Evolutionary conservation across 1,284 basidiomycete species (phyloP).

Genomic region (Salmacisia buchloeana): DNA sequence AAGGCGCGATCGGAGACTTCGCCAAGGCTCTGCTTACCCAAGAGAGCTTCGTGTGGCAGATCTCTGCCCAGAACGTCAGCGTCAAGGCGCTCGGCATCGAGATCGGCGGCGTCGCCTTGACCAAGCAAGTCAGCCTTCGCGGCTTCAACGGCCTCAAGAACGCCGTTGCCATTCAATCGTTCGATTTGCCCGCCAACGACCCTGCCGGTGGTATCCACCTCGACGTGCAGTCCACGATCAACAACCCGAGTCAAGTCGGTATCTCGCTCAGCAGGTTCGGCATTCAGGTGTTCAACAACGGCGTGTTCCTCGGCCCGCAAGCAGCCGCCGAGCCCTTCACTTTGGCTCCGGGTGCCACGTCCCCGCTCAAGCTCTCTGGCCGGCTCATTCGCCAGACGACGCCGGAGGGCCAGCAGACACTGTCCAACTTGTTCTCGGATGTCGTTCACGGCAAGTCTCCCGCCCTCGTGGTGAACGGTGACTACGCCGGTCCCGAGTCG

Average conservation of each 20-base stretch:
- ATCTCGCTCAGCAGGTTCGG: slow-evolving; percentile 63
- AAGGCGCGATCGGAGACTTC: slow-evolving; percentile 63
- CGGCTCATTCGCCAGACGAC: slow-evolving; percentile 63
- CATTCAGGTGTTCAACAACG: slow-evolving; percentile 59
- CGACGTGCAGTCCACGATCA: slow-evolving; percentile 61
- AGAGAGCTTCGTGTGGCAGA: slow-evolving; percentile 68
- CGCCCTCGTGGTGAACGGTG: slow-evolving; percentile 61
- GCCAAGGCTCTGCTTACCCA: slow-evolving; percentile 64
- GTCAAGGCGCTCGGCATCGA: slow-evolving; percentile 54
- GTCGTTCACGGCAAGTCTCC: slow-evolving; percentile 68
- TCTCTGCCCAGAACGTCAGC: slow-evolving; percentile 64
- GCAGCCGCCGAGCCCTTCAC: slow-evolving; percentile 57
- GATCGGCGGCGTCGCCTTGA: slow-evolving; percentile 59
- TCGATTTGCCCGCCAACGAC: slow-evolving; percentile 68
- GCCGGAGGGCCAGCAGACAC: slow-evolving; percentile 56
- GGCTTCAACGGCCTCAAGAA: slow-evolving; percentile 67
- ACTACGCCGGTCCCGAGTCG: slow-evolving; percentile 62
- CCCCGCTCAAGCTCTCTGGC: slow-evolving; percentile 60
- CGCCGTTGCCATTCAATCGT: slow-evolving; percentile 64
- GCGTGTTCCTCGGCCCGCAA: slow-evolving; percentile 62
- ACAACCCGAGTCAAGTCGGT: slow-evolving; percentile 72
- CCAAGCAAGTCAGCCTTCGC: slow-evolving; percentile 63
- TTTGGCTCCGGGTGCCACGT: slow-evolving; percentile 59
- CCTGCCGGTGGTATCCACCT: slow-evolving; percentile 70
- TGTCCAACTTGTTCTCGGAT: slow-evolving; percentile 67